phyloP scores from a whole-genome alignment of 495 filamentous ascomycete genomes.

The Hypomontagnella monticulosa region DNA sequence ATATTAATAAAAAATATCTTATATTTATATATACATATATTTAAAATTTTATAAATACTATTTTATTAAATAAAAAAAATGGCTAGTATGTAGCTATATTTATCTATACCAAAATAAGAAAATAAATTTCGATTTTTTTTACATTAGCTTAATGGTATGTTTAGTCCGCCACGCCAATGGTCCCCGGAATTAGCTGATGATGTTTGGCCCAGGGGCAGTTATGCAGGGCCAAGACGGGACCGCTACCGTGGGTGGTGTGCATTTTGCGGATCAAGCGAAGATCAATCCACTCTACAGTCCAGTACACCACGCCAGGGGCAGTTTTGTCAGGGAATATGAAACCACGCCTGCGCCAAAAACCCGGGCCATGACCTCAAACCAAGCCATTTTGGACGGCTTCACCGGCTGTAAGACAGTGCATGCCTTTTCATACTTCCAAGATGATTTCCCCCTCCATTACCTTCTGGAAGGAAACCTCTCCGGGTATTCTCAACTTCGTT shows the following conservation, averaged over 20 bases:
- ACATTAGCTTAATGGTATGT: too few relatives aligned
- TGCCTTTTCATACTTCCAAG: conserved; percentile 28
- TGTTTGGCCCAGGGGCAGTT: conserved; percentile 29
- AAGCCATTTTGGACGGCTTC: conserved; percentile 17
- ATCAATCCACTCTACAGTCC: conserved; percentile 34
- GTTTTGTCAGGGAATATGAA: conserved; percentile 45
- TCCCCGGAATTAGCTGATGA: conserved; percentile 19
- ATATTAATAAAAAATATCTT: too few relatives aligned
- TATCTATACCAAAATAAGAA: too few relatives aligned
- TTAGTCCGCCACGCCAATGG: too few relatives aligned
- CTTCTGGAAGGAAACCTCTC: conserved; percentile 28
- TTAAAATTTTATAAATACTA: too few relatives aligned
- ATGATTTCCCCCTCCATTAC: conserved; percentile 22
- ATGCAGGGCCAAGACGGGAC: conserved; percentile 15
- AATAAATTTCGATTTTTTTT: too few relatives aligned
- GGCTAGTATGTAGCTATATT: too few relatives aligned
- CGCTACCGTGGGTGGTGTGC: conserved; percentile 3
- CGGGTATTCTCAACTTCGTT: conserved; percentile 24
- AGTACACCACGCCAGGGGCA: conserved; percentile 19
- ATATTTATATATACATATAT: too few relatives aligned
- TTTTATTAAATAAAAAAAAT: too few relatives aligned
- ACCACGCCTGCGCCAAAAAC: conserved; percentile 35
- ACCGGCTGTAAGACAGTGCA: conserved; percentile 8
- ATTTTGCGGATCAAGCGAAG: conserved; percentile 28
- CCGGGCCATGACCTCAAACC: conserved; percentile 40